Conservation (phyloP, 805 yeast genomes). For the Barnettozyma sucrosica region DNA sequence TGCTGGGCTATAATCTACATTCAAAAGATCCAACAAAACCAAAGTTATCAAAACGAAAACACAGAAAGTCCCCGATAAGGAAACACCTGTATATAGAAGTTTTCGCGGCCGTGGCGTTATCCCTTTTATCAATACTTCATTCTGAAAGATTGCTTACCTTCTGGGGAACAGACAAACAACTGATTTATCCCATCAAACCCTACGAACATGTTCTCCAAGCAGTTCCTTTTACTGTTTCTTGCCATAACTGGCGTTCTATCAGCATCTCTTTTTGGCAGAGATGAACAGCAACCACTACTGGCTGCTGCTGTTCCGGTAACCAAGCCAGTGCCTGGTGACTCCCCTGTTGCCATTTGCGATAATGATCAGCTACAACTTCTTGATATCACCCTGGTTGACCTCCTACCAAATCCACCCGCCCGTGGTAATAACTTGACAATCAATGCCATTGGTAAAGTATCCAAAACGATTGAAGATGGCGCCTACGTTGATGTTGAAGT, state of each 20-base stretch:
- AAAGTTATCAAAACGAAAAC: background rate
- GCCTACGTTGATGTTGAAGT: constrained; percentile 95
- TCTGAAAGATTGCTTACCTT: background rate
- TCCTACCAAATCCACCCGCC: constrained; percentile 83
- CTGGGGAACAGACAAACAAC: background rate
- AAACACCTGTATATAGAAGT: background rate
- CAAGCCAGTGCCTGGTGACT: constrained; percentile 83
- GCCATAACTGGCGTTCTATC: background rate
- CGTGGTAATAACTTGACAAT: constrained; percentile 83
- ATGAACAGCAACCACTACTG: constrained; percentile 15
- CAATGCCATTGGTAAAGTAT: constrained; percentile 61
- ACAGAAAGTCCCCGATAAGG: background rate
- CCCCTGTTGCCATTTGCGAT: constrained; percentile 82
- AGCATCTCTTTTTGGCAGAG: constrained; percentile 17
- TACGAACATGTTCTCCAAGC: background rate
- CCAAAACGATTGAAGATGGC: constrained; percentile 62
- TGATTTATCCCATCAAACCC: background rate
- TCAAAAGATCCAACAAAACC: background rate
- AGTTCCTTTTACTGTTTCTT: background rate
- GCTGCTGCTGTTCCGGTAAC: constrained; percentile 31
- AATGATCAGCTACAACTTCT: constrained; percentile 56
- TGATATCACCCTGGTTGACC: constrained; percentile 48
- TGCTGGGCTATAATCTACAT: background rate
- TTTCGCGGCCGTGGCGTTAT: background rate
- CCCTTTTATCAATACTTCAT: background rate